Evolutionary conservation across 768 basidiomycete species (phyloP), one percentile per base, ranked within the genome.

Genomic region (Suillus paluster): DNA sequence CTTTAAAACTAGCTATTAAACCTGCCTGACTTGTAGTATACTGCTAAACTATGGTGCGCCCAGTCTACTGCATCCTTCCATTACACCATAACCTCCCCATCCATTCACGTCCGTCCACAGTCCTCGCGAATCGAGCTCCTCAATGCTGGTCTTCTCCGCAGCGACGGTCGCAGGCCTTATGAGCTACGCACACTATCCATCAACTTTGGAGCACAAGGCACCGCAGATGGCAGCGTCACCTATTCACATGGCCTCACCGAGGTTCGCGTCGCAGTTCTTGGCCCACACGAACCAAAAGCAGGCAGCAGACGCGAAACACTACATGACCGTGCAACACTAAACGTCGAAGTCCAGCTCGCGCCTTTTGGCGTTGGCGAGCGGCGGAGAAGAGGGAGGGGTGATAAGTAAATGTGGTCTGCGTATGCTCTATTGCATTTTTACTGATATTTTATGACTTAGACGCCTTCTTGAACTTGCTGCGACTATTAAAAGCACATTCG

Each of bases 401-500:
- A 97, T 84, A 95, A 93, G 95, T 96, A 75, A 79, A 91, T 81
- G 34, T 57, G 23, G 15, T 14, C 41, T 50, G 27, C 17, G 38
- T 50, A 23, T 5, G 44, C 44, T 57, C 49, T 58, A 49, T 64
- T 46, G 50, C 39, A 10, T 3, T 54, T 25, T 39, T 45, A 50
- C 59, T 63, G 30, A 67, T 57, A 57, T 52, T 19, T 50, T 60
- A 62, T 56, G 45, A 53, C 48, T 38, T 66, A 97, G 96, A 76
- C 94, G 95, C 17, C 83, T 93, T 64, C 80, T 92, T 63, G 97
- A 99, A 77, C 81, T 97, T 65, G 92, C 90, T 12, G 82, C 93
- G 3, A 86, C 89, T 25, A 88, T 99, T 64, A 92, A 94, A 78
- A 89, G 93, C 34, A 99, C 97, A 0, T 99, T 99, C 72, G 97